Conservation (phyloP, 2,329 filamentous ascomycete genomes). For the Penicillium corylophilum region DNA sequence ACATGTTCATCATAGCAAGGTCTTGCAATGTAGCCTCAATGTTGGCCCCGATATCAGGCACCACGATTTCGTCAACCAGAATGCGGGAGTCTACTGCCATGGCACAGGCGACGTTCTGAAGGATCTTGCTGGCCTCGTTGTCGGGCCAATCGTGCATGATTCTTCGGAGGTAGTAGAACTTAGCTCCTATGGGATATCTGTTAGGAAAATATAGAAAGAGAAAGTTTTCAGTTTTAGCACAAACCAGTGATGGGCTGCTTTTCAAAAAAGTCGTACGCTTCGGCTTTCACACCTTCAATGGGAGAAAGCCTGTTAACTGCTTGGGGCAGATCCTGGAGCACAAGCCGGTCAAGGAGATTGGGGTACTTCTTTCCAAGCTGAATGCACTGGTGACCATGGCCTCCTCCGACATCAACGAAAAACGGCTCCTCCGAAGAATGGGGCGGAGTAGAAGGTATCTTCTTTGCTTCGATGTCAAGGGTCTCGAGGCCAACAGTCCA, state of each 20-base stretch:
- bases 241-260: conserved; percentile 26
- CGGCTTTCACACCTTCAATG: conserved; percentile 28
- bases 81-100: conserved; percentile 34
- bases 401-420: conserved; percentile 46
- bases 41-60: conserved; percentile 32
- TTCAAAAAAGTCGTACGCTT: conserved; percentile 19
- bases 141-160: conserved; percentile 33
- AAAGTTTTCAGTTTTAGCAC: not conserved
- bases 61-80: conserved; percentile 47
- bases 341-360: conserved; percentile 32
- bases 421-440: conserved; percentile 23
- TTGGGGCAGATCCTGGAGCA: conserved; percentile 44
- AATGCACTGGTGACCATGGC: conserved; percentile 41
- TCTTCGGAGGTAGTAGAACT: conserved; percentile 30
- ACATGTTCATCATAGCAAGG: conserved; percentile 20
- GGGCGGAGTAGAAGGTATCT: conserved; percentile 1
- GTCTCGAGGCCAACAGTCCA: conserved; percentile 22
- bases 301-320: conserved; percentile 27
- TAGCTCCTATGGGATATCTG: conserved; percentile 18
- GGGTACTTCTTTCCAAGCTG: conserved; percentile 34
- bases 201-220: not conserved
- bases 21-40: conserved; percentile 21
- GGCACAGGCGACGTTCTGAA: conserved; percentile 29
- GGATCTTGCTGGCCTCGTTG: conserved; percentile 27
- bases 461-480: conserved; percentile 17